Conservation (phyloP, 2,329 filamentous ascomycete genomes). For the Sodiomyces alkalinus region DNA sequence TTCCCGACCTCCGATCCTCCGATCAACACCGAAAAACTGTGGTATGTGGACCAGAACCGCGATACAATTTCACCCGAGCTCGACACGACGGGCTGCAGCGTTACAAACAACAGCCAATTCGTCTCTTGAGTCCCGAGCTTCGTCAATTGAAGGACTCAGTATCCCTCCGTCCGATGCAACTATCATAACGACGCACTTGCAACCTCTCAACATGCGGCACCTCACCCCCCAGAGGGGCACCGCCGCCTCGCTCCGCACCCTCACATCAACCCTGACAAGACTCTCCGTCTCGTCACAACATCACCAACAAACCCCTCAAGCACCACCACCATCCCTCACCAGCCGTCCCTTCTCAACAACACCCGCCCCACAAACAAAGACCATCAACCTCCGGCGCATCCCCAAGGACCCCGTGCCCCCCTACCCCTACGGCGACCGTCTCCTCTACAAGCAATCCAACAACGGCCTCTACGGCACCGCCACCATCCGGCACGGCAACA, state of each 20-base stretch:
- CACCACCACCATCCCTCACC: conserved; percentile 16
- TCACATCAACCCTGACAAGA: conserved; percentile 3
- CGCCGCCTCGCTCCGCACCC: conserved; percentile 1
- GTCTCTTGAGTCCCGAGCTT: no score
- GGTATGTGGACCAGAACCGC: no score
- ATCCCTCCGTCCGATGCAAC: neutral
- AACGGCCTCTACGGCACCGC: conserved; percentile 54
- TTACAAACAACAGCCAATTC: no score
- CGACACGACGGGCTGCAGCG: no score
- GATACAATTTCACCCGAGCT: no score
- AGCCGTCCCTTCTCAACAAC: conserved; percentile 21
- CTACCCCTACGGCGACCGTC: conserved; percentile 60
- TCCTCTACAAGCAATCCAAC: conserved; percentile 68
- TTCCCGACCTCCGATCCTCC: no score
- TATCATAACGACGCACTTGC: neutral
- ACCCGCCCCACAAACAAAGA: conserved; percentile 18
- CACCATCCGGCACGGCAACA: conserved; percentile 68
- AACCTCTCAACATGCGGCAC: neutral
- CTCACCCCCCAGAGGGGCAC: conserved; percentile 2
- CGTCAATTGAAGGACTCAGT: no score
- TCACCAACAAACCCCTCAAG: conserved; percentile 11
- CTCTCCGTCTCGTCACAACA: neutral
- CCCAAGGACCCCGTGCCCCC: conserved; percentile 37
- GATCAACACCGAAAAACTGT: no score
- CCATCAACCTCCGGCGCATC: conserved; percentile 26